Evolutionary conservation across 768 basidiomycete genomes (phyloP).

Genomic region (Mycena capillaripes): DNA sequence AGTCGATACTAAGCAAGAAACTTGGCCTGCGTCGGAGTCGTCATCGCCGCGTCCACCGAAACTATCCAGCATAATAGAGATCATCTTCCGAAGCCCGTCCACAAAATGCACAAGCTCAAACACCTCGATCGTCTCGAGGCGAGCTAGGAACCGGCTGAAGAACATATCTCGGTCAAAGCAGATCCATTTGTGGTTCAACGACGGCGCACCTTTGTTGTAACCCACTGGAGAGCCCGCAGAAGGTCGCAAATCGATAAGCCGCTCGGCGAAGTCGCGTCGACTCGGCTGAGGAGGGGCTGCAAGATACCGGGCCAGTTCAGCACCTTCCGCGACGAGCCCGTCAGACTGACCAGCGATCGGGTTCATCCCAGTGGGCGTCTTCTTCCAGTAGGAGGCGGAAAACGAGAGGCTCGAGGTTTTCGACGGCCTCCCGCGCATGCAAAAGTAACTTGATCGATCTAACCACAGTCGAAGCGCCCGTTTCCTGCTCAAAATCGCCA

Average conservation of each 20-base stretch:
- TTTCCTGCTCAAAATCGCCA: neutral
- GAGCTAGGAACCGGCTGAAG: constrained; percentile 12
- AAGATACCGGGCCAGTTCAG: constrained; percentile 12
- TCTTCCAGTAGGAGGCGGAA: constrained; percentile 4
- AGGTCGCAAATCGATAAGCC: constrained; percentile 18
- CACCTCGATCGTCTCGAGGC: constrained; percentile 23
- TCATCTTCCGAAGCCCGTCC: constrained; percentile 21
- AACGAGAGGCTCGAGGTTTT: constrained; percentile 14
- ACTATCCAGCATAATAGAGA: constrained; percentile 1
- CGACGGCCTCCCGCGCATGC: neutral
- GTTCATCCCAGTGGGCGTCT: constrained; percentile 10
- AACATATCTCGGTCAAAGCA: neutral
- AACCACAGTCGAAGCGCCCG: neutral
- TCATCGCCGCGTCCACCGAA: neutral
- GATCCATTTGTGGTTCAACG: too few species aligned
- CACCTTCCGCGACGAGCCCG: neutral
- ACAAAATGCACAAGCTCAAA: constrained; percentile 23
- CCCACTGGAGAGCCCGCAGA: constrained; percentile 15
- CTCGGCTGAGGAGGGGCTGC: constrained; percentile 25
- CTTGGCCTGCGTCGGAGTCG: neutral
- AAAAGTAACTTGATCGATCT: constrained; percentile 25
- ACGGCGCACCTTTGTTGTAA: constrained; percentile 17
- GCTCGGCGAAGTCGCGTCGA: constrained; percentile 22
- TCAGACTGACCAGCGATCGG: constrained; percentile 18
- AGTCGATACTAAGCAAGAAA: constrained; percentile 23